Evolutionary conservation across 306 rosid genomes (phyloP), one percentile per base, ranked within the genome.

Genomic region (Glycyrrhiza uralensis): DNA sequence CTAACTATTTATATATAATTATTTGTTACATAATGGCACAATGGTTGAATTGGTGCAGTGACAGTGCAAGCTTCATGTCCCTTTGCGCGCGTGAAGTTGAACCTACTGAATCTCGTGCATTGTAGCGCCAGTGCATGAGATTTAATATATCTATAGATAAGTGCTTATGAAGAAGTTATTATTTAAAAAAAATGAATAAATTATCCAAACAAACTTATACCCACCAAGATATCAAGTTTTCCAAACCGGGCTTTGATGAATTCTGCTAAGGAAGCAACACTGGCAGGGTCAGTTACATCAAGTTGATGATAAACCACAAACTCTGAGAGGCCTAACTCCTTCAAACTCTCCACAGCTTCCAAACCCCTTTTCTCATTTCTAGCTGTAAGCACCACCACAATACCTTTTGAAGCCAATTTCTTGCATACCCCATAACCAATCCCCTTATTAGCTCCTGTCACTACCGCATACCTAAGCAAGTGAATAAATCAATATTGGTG

Each of bases 161-260:
- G n/a, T n/a, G n/a, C n/a, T n/a, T n/a, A n/a, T n/a, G n/a, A n/a
- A n/a, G n/a, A n/a, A n/a, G n/a, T n/a, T n/a, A n/a, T n/a, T n/a
- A n/a, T n/a, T n/a, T n/a, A n/a, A n/a, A n/a, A n/a, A n/a, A n/a
- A n/a, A 32, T 0, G 18, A 46, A 9, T 10, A 9, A 13, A 35
- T 4, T 2, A 3, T 22, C 7, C 11, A 15, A 1, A 23, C 11
- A 23, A 4, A 22, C 20, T 38, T 22, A 49, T 28, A 44, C 22
- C 3, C 44, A 82, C 86, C 83, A 78, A 74, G 60, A 82, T 82
- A 47, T 82, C 86, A 56, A 82, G 83, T 69, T 52, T 82, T 20
- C 86, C 81, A 32, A 78, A 69, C 10, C 4, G 5, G 23, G 71
- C 49, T 50, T 59, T 56, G 55, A 82, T 69, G 75, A 82, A 82